A percentile compares a stretch with the other conserved stretches of the same genome.
Conservation (phyloP, 2,329 filamentous ascomycete species). For the Talaromyces islandicus region DNA sequence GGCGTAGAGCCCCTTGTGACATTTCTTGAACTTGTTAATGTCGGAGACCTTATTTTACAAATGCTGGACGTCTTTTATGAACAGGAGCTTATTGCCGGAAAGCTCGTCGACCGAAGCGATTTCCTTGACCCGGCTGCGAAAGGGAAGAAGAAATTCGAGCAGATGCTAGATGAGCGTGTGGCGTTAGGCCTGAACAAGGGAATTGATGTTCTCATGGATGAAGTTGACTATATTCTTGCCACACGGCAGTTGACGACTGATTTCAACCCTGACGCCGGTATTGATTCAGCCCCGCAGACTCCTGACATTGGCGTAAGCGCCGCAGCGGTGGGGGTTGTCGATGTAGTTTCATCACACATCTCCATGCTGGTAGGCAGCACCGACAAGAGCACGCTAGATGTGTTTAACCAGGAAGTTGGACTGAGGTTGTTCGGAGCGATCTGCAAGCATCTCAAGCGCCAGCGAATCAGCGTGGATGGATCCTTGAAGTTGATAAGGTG, state of each 20-base stretch:
- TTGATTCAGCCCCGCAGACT: conserved; percentile 26
- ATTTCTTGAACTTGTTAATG: conserved; percentile 95
- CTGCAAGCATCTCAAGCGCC: conserved; percentile 96
- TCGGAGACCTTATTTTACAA: conserved; percentile 94
- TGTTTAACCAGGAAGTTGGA: conserved; percentile 97
- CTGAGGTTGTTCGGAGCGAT: conserved; percentile 84
- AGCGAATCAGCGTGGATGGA: conserved; percentile 83
- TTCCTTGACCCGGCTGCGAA: conserved; percentile 87
- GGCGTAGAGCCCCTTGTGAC: conserved; percentile 88
- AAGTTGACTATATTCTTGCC: conserved; percentile 91
- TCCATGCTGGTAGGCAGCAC: conserved; percentile 90
- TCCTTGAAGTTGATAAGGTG: conserved; percentile 81
- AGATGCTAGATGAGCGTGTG: conserved; percentile 95
- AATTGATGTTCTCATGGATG: conserved; percentile 96
- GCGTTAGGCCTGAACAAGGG: conserved; percentile 94
- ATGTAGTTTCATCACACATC: conserved; percentile 82
- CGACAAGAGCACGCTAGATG: conserved; percentile 95
- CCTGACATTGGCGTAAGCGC: conserved; percentile 60
- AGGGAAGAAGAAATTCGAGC: conserved; percentile 97
- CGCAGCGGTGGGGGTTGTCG: conserved; percentile 74
- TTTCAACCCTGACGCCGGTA: conserved; percentile 65
- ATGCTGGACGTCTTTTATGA: conserved; percentile 99
- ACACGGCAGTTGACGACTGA: conserved; percentile 81
- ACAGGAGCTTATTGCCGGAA: conserved; percentile 78
- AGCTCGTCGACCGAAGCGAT: conserved; percentile 85